Evolutionary conservation across 1,139 yeast genomes (phyloP), one percentile per base, ranked within the genome.

Genomic region (Yamadazyma songkhlaensis): DNA sequence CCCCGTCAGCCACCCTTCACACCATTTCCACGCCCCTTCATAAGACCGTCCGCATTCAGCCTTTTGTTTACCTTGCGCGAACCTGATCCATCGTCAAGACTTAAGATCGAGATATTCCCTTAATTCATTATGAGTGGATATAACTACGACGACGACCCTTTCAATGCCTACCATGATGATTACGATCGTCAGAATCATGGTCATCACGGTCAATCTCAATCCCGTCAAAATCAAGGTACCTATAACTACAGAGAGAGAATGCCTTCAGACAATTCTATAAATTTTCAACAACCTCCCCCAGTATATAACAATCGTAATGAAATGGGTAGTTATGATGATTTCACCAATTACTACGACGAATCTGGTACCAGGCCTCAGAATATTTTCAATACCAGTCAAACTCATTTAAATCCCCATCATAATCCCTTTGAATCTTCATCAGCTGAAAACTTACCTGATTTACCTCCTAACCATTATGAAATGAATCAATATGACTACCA

Each of bases 211-310:
- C 20, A 42, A 35, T 51, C 48, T 38, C 49, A 49, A 23, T 40
- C 47, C 11, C 4, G 8, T 10, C 29, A 27, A 13, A 27, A 27
- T 27, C 29, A 27, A 17, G 59, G 57, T 10, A 44, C 49, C 20
- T 51, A 54, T 38, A 50, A 46, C 29, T 52, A 56, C 39, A 14
- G 38, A 22, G 34, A 35, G 6, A 12, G 34, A 21, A 28, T 35
- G 32, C 31, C 38, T 9, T 12, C 43, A 31, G 45, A 39, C 17
- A 30, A 42, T 14, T 60, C 67, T 8, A 51, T 64, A 31, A 58
- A 60, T 43, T 65, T 65, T 44, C 59, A 57, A 40, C 67, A 60
- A 20, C 69, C 71, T 2, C 56, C 56, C n/a, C 63, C 62, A 10
- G 55, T 53, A 6, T 53, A 55, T 39, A 45, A 46, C 23, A 45